A percentile compares a stretch with the other conserved stretches of the same genome.
These are phyloP conservation scores for Candida pseudoglaebosa DNA, from an alignment of 805 yeast species.

Conservation along the genomic window DNA sequence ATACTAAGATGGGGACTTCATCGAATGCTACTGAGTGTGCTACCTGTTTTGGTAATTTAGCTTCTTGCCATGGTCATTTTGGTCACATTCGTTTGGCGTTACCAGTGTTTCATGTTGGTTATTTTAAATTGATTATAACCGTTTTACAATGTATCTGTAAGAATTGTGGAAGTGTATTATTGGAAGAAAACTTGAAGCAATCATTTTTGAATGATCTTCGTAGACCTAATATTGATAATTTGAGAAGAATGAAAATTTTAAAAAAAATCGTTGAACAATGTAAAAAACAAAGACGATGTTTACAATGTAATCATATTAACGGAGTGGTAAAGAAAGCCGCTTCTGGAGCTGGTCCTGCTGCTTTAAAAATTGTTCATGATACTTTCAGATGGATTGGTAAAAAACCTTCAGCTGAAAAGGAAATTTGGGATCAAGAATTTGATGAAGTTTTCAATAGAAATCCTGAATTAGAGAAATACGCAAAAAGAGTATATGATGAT, in stretches of 20 bases:
- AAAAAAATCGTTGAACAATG: conserved; percentile 87
- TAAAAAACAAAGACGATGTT: conserved; percentile 89
- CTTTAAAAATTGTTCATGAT: conserved; percentile 92
- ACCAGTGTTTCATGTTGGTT: conserved; percentile 97
- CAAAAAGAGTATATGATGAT: conserved; percentile 87
- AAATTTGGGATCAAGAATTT: conserved; percentile 83
- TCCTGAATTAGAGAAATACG: conserved; percentile 86
- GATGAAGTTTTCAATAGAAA: conserved; percentile 66
- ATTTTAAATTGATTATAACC: conserved; percentile 85
- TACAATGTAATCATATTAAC: conserved; percentile 80
- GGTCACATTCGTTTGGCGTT: conserved; percentile 91
- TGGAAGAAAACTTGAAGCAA: conserved; percentile 70
- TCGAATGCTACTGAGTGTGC: conserved; percentile 80
- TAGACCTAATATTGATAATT: conserved; percentile 83
- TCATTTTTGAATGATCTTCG: conserved; percentile 73
- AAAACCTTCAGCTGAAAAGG: conserved; percentile 78
- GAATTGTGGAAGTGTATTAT: conserved; percentile 71
- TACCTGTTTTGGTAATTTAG: conserved; percentile 88
- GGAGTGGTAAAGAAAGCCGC: conserved; percentile 98
- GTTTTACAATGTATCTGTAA: conserved; percentile 91
- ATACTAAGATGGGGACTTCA: conserved; percentile 90
- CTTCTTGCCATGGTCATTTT: conserved; percentile 97
- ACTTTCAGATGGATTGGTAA: conserved; percentile 95
- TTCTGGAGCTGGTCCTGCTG: conserved; percentile 86
- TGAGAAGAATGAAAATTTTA: conserved; percentile 85